Percentiles rank a stretch among this genome's conserved stretches.
phyloP scores from a whole-genome alignment of 352 stramenopile species.

The Phytophthora fragariae region DNA sequence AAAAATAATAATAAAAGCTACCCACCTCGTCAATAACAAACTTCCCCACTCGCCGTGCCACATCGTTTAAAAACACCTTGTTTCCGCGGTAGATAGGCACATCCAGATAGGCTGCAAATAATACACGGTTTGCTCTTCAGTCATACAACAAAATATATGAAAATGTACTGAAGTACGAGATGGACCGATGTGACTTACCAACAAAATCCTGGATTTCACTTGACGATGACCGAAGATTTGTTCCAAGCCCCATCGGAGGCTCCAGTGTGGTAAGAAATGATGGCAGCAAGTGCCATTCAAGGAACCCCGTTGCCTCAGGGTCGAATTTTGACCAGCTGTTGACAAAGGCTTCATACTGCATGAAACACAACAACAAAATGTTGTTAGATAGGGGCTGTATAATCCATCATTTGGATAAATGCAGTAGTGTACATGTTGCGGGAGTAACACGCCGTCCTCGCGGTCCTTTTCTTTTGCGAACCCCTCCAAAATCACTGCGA shows the following conservation, averaged over 20 bases:
- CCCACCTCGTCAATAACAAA: slow-evolving; percentile 66
- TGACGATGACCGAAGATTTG: slow-evolving; percentile 37
- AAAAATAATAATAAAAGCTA: background rate
- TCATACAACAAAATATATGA: background rate
- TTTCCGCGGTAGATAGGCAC: slow-evolving; percentile 63
- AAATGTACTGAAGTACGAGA: background rate
- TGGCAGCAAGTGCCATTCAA: slow-evolving; percentile 73
- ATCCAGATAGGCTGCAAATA: slow-evolving; percentile 51
- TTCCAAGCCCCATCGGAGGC: slow-evolving; percentile 75
- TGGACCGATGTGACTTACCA: slow-evolving; percentile 40
- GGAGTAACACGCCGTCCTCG: slow-evolving; percentile 61
- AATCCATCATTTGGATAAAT: background rate
- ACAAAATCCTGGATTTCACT: slow-evolving; percentile 59
- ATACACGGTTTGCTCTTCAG: background rate
- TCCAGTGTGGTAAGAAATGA: slow-evolving; percentile 69
- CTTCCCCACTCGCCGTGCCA: slow-evolving; percentile 59
- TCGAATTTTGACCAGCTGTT: slow-evolving; percentile 82
- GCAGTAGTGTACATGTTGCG: slow-evolving; percentile 53
- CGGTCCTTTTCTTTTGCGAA: slow-evolving; percentile 87
- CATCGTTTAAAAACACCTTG: slow-evolving; percentile 79
- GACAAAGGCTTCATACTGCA: slow-evolving; percentile 84
- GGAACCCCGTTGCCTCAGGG: slow-evolving; percentile 83
- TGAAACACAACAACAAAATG: background rate
- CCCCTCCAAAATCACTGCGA: slow-evolving; percentile 91
- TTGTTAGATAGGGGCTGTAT: background rate